Percentiles rank a stretch among this genome's conserved stretches.
Evolutionary conservation across 208 protist genomes (phyloP).

Genomic region (Trypanosoma scelopori): DNA sequence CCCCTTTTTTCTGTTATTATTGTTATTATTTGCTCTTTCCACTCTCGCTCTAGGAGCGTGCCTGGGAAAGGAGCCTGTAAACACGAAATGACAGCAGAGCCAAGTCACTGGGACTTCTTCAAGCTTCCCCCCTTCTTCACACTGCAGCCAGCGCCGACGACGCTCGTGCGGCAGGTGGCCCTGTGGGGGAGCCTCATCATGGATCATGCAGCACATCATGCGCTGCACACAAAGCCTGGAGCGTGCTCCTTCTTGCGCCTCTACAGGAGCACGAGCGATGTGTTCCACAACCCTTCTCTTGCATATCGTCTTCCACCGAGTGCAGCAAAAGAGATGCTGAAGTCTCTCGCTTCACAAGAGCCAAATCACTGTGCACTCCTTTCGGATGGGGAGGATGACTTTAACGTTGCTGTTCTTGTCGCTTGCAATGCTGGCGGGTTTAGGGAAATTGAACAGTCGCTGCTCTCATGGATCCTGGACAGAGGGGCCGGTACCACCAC

Average conservation of each 20-base stretch:
- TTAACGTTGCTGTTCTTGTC: slow-evolving; percentile 68
- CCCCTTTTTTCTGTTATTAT: no score
- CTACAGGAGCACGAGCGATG: slow-evolving; percentile 67
- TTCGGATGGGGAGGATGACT: slow-evolving; percentile 30
- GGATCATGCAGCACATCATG: slow-evolving; percentile 79
- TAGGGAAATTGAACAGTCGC: slow-evolving; percentile 60
- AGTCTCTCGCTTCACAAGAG: slow-evolving; percentile 47
- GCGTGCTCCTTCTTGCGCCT: slow-evolving; percentile 51
- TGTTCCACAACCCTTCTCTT: slow-evolving; percentile 72
- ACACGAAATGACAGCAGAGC: slow-evolving; percentile 28
- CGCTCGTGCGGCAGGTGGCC: slow-evolving; percentile 51
- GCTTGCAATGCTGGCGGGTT: slow-evolving; percentile 65
- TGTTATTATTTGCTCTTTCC: no score
- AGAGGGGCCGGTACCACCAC: slow-evolving; percentile 76
- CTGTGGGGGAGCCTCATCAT: slow-evolving; percentile 72
- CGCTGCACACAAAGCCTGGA: slow-evolving; percentile 24
- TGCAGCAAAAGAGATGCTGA: slow-evolving; percentile 60
- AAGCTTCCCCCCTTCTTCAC: slow-evolving; percentile 87
- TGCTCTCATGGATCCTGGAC: slow-evolving; percentile 78
- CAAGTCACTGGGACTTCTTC: slow-evolving; percentile 80
- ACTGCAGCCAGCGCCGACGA: slow-evolving; percentile 57
- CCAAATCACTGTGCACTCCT: slow-evolving; percentile 62
- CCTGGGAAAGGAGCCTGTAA: slow-evolving; percentile 1
- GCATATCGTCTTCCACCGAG: slow-evolving; percentile 57
- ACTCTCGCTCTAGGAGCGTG: background rate